Evolutionary conservation across 768 basidiomycete species (phyloP), one percentile per base, ranked within the genome.

Genomic region (Suillus lakei): DNA sequence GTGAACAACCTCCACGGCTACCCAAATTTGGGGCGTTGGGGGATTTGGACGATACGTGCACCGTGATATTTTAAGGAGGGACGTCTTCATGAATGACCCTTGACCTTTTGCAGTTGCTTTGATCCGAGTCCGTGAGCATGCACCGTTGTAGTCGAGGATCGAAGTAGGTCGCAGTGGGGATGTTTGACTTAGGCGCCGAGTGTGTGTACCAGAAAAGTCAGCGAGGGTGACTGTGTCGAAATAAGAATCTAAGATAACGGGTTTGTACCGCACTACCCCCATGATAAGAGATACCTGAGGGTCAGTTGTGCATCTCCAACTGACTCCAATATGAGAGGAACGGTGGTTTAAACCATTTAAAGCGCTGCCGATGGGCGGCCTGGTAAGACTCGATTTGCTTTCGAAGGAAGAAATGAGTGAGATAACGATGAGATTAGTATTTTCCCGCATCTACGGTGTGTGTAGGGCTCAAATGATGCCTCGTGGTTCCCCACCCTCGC

Each of bases 11-110:
- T 75, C 73, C 5, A 46, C 3, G 46, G 53, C 68, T 66, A 10
- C 68, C 58, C 5, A 82, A 79, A 15, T n/a, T n/a, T n/a, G 83
- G 81, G 21, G 81, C 78, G 53, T 82, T 72, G 18, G 84, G 84
- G 62, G 84, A 81, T 2, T 84, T 85, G 7, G 77, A 72, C 18
- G 82, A 76, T 26, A 77, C 71, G 21, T 82, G 80, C 4, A 83
- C 63, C 21, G 78, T 12, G 82, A 80, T 60, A 84, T 72, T 68
- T 80, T 81, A 44, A 81, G 51, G 39, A 80, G 68, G 34, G 77
- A 70, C 70, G 73, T 73, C 65, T 67, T 73, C 51, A 53, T 23
- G 30, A 43, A 16, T 16, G 12, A 18, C 50, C 9, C 26, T 51
- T 30, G 30, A 53, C 18, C 30, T 53, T 53, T 32, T 32, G 18